Evolutionary conservation across 2,329 filamentous ascomycete genomes (phyloP).

Genomic region (Zopfia rhizophila): DNA sequence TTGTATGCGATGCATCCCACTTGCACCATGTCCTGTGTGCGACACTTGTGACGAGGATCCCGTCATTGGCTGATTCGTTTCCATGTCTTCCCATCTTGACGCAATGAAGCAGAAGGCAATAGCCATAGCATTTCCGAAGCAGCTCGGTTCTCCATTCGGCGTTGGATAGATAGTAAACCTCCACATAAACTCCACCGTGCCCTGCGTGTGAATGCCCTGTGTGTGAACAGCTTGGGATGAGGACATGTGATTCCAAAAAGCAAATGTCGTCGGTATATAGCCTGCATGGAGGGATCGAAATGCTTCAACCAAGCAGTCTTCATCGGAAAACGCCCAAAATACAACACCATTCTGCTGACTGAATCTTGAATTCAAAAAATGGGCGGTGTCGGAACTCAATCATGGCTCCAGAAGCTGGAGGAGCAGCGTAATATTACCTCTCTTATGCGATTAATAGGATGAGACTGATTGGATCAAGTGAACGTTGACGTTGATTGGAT

Average conservation of each 20-base stretch:
- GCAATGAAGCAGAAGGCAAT: neutral
- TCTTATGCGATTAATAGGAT: neutral
- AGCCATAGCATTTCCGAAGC: neutral
- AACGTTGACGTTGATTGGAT: conserved; percentile 65
- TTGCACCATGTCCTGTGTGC: conserved; percentile 21
- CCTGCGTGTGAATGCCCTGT: conserved; percentile 31
- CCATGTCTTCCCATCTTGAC: too few species aligned
- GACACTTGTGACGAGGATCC: neutral
- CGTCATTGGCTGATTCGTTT: too few species aligned
- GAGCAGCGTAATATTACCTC: conserved; percentile 48
- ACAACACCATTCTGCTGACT: conserved; percentile 1
- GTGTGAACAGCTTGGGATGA: neutral
- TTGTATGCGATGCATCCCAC: too few species aligned
- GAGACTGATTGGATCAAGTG: conserved; percentile 44
- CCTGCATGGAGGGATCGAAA: too few species aligned
- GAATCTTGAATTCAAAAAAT: conserved; percentile 28
- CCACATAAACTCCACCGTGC: conserved; percentile 32
- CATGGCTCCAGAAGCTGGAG: conserved; percentile 59
- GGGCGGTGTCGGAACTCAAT: conserved; percentile 43
- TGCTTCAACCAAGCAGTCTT: too few species aligned
- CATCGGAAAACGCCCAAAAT: too few species aligned
- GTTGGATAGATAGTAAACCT: conserved; percentile 4
- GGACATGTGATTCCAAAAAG: too few species aligned
- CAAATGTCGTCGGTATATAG: too few species aligned
- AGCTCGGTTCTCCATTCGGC: neutral